These are phyloP conservation scores for Schizopora paradoxa DNA, from an alignment of 1,284 basidiomycete species.

Conservation along the genomic window DNA sequence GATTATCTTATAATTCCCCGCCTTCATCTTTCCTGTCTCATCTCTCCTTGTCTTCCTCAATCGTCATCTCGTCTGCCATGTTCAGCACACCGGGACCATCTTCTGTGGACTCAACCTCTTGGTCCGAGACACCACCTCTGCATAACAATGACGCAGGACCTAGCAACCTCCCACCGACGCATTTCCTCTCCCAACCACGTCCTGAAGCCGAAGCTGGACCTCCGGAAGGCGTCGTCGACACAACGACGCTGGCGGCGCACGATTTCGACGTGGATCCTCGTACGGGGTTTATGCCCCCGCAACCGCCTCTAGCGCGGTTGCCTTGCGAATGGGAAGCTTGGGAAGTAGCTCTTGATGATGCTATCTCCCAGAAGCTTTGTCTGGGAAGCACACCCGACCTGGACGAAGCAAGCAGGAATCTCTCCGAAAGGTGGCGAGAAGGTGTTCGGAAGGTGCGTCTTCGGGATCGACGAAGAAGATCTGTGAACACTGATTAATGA, in stretches of 20 bases:
- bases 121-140: too few relatives aligned
- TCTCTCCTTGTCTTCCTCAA: too few relatives aligned
- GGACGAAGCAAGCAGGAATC: constrained; percentile 35
- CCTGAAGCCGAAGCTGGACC: constrained; percentile 39
- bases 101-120: too few relatives aligned
- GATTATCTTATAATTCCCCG: too few relatives aligned
- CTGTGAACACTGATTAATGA: too few relatives aligned
- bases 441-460: constrained; percentile 51
- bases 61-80: too few relatives aligned
- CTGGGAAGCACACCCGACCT: constrained; percentile 47
- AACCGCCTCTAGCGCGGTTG: constrained; percentile 65
- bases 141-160: too few relatives aligned
- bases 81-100: too few relatives aligned
- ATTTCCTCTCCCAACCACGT: constrained; percentile 65
- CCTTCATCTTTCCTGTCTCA: too few relatives aligned
- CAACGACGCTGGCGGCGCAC: constrained; percentile 82
- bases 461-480: constrained; percentile 1
- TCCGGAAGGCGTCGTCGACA: constrained; percentile 52
- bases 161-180: constrained; percentile 45
- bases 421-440: constrained; percentile 58
- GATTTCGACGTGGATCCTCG: constrained; percentile 93
- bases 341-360: constrained; percentile 60
- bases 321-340: constrained; percentile 60
- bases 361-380: constrained; percentile 44
- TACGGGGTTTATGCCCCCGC: constrained; percentile 89